These are phyloP conservation scores for Closterium sp. DNA, from an alignment of 139 green algal genomes.

Conservation along the genomic window DNA sequence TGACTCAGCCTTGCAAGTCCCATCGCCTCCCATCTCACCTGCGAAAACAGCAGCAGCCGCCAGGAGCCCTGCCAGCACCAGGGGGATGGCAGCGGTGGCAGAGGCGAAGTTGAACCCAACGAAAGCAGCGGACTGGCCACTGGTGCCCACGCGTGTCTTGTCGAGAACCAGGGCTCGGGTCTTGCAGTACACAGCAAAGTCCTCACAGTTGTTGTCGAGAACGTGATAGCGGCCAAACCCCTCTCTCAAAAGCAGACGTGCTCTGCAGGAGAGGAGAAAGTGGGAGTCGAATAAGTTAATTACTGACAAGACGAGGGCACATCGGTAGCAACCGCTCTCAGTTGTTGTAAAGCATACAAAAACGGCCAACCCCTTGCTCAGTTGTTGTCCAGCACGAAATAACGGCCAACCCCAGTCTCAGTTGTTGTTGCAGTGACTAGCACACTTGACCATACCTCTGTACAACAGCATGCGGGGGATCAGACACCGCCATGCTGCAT, in stretches of 20 bases:
- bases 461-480: conserved; percentile 14
- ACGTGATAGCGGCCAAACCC: conserved; percentile 43
- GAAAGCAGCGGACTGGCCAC: conserved; percentile 12
- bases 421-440: too few relatives aligned
- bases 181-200: conserved; percentile 49
- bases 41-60: not conserved
- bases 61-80: not conserved
- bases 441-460: not conserved
- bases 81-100: not conserved
- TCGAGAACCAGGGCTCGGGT: conserved; percentile 33
- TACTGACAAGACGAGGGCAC: too few relatives aligned
- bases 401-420: too few relatives aligned
- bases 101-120: not conserved
- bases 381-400: not conserved
- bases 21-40: not conserved
- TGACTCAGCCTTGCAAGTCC: not conserved
- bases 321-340: too few relatives aligned
- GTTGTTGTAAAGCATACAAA: not conserved
- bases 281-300: not conserved
- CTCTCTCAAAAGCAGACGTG: conserved; percentile 8
- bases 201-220: conserved; percentile 49
- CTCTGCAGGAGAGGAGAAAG: not conserved
- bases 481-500: conserved; percentile 35
- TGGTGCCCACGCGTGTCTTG: conserved; percentile 21
- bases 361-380: not conserved